Evolutionary conservation across 2,329 filamentous ascomycete species (phyloP), one percentile per base, ranked within the genome.

Genomic region (Blumeria hordei): DNA sequence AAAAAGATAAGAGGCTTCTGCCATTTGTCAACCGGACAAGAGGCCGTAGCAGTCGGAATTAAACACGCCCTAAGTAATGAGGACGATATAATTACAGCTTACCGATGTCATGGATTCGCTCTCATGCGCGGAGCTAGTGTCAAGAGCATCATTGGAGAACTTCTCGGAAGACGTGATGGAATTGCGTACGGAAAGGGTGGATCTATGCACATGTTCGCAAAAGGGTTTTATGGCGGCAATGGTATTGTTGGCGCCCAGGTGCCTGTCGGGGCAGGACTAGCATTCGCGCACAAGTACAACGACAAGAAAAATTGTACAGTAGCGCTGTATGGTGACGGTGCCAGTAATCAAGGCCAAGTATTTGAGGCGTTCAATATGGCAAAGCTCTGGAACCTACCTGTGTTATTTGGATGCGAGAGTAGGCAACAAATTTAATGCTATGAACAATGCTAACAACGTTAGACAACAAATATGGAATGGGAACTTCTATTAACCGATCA

Each of bases 391-490:
- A 88, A 92, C 64, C 76, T 98, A 51, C 92, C 92, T 55, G 80
- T 88, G 63, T 83, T 98, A 62, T 98, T 98, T 68, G 88, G 87
- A 63, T 98, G 92, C 71, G 92, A 98, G 77, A 98, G 88, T 94
- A 74, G 69, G 87, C 79, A 44, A 1, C 16, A 34, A 21, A 7
- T 33, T 41, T 2, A 16, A 33, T 39, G 54, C 14, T 37, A 3
- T 1, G 36, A 44, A 45, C 2, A 14, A 7, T 14, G 28, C 39
- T 54, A 52, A 21, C 10, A 43, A 16, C 28, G 34, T 16, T 55
- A 94, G 88, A 98, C 80, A 98, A 98, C 84, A 98, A 98, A 74
- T 98, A 98, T 70, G 92, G 92, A 70, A 98, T 98, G 92, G 92
- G 92, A 73, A 98, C 92, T 60, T 85, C 92, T 58, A 90, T 92